Percentiles rank a stretch among this genome's conserved stretches.
phyloP scores from a whole-genome alignment of 2,329 filamentous ascomycete species.

The Didymella keratinophila region DNA sequence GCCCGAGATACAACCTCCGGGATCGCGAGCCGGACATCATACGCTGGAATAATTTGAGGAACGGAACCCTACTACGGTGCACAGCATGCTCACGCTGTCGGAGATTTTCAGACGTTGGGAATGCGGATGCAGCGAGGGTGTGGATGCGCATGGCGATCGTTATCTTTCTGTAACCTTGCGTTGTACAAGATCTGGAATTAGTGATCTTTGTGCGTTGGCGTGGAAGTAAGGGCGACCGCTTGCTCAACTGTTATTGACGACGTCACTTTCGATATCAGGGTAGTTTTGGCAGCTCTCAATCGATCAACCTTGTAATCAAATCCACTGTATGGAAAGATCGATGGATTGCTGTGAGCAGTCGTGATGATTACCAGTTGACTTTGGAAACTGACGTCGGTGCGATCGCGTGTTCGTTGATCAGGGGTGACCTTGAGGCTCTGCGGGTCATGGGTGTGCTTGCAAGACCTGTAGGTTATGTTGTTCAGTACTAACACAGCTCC shows the following conservation, averaged over 20 bases:
- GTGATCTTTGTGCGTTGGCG: constrained; percentile 1
- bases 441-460: constrained; percentile 3
- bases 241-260: background rate
- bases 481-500: background rate
- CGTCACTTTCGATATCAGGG: background rate
- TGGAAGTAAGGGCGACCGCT: background rate
- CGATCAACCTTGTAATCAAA: background rate
- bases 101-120: background rate
- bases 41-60: background rate
- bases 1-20: background rate
- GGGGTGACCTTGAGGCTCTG: background rate
- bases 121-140: constrained; percentile 2
- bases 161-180: constrained; percentile 5
- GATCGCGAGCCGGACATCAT: background rate
- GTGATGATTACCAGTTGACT: background rate
- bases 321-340: background rate
- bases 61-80: background rate
- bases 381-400: background rate
- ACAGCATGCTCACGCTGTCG: constrained; percentile 5
- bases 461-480: background rate
- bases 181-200: constrained; percentile 11
- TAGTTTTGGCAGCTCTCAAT: background rate
- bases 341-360: background rate
- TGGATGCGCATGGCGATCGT: constrained; percentile 3
- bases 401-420: background rate